Conservation (phyloP, 129 eudicot genomes). For the Chrysanthemum makinoi region DNA sequence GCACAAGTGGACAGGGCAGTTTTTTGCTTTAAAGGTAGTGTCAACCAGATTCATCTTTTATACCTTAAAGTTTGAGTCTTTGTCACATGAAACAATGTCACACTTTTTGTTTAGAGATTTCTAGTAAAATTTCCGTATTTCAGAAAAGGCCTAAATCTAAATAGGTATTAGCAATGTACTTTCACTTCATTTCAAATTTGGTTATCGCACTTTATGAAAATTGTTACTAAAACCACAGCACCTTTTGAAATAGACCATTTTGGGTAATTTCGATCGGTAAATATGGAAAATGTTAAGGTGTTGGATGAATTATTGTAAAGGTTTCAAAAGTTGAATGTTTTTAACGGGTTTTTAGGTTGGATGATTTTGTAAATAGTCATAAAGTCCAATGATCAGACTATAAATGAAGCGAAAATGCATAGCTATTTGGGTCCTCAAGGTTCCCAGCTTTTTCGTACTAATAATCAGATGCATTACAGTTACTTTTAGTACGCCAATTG, state of each 20-base stretch:
- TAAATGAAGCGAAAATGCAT: neutral
- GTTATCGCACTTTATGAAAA: too few species aligned
- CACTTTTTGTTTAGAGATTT: neutral
- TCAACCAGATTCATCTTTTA: conserved; percentile 4
- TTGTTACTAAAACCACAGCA: conserved; percentile 5
- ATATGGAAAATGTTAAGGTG: neutral
- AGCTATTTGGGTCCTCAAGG: neutral
- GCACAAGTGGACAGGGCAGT: conserved; percentile 98
- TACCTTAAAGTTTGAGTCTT: conserved; percentile 6
- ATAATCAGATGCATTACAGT: too few species aligned
- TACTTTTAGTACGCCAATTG: too few species aligned
- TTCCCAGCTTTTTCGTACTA: too few species aligned
- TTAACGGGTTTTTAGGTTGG: neutral
- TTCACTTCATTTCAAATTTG: neutral
- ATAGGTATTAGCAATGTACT: neutral
- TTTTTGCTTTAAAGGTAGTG: conserved; percentile 95
- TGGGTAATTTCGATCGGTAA: neutral
- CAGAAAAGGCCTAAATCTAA: too few species aligned
- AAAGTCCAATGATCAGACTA: neutral
- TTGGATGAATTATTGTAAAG: too few species aligned
- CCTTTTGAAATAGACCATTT: neutral
- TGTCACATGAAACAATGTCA: neutral
- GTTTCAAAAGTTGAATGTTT: neutral
- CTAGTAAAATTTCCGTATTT: neutral
- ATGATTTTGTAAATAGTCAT: neutral